Conservation (phyloP, 1,284 basidiomycete species). For the Microbotryum silenes-acaulis region DNA sequence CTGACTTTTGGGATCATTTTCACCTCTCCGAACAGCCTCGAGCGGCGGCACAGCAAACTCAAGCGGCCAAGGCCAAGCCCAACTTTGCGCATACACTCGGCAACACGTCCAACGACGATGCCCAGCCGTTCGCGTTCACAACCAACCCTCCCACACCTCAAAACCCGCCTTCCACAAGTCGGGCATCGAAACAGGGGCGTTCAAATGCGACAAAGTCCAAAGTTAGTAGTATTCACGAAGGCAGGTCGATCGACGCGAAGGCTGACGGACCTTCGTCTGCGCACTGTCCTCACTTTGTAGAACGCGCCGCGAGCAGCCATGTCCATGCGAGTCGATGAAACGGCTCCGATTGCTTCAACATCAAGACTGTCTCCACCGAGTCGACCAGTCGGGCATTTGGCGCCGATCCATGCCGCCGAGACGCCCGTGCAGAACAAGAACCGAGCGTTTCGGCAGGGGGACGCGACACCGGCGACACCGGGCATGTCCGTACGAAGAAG, state of each 20-base stretch:
- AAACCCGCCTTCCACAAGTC: background rate
- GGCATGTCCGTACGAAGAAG: slow-evolving; percentile 9
- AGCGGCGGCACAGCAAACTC: slow-evolving; percentile 12
- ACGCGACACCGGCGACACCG: slow-evolving; percentile 17
- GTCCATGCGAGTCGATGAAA: background rate
- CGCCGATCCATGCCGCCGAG: slow-evolving; percentile 12
- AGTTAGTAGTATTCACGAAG: no score
- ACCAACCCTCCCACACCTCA: slow-evolving; percentile 27
- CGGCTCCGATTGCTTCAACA: background rate
- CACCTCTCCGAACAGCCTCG: slow-evolving; percentile 9
- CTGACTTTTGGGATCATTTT: background rate
- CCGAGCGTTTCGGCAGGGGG: slow-evolving; percentile 14
- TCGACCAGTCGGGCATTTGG: background rate
- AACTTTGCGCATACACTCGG: slow-evolving; percentile 10
- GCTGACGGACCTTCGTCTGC: background rate
- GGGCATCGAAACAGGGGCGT: background rate
- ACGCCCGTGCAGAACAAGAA: slow-evolving; percentile 28
- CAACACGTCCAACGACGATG: slow-evolving; percentile 9
- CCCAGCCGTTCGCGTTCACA: slow-evolving; percentile 19
- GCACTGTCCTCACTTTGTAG: background rate
- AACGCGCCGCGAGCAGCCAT: background rate
- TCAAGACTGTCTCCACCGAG: slow-evolving; percentile 5
- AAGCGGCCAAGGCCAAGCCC: slow-evolving; percentile 16
- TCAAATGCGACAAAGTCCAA: no score
- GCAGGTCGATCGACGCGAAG: background rate